These are phyloP conservation scores for Penicillium sp. DNA, from an alignment of 2,329 filamentous ascomycete species.

Conservation along the genomic window DNA sequence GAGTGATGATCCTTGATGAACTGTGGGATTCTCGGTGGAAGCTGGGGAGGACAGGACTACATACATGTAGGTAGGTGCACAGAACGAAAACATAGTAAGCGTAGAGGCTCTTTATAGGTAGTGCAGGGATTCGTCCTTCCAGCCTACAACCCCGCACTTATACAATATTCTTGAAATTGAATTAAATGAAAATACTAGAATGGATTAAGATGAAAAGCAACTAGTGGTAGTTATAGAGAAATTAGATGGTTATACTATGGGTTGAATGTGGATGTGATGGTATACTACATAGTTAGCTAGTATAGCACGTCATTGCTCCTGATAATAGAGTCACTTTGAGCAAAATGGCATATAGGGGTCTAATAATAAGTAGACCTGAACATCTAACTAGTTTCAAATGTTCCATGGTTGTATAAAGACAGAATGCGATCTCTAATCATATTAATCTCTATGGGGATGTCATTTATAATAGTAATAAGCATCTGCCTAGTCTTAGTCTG, in stretches of 20 bases:
- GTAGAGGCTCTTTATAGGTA: neutral
- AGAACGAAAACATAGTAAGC: neutral
- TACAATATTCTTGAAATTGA: neutral
- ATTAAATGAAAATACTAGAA: neutral
- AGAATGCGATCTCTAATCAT: neutral
- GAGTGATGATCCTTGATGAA: neutral
- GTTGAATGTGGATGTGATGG: neutral
- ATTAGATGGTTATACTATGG: neutral
- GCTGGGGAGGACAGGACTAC: neutral
- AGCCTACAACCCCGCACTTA: neutral
- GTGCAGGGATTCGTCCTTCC: neutral
- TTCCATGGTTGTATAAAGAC: neutral
- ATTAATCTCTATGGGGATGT: neutral
- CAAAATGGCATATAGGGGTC: neutral
- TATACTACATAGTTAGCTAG: neutral
- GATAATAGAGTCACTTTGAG: neutral
- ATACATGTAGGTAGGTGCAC: neutral
- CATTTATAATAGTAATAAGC: neutral
- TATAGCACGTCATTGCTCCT: slow-evolving; percentile 6
- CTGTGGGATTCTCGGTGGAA: no score
- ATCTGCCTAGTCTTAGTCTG: neutral
- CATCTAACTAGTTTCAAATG: neutral
- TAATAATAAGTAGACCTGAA: neutral
- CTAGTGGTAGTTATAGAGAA: neutral
- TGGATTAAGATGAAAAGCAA: no score